Evolutionary conservation across 2,329 filamentous ascomycete species (phyloP).

Genomic region (Colletotrichum eremochloae): DNA sequence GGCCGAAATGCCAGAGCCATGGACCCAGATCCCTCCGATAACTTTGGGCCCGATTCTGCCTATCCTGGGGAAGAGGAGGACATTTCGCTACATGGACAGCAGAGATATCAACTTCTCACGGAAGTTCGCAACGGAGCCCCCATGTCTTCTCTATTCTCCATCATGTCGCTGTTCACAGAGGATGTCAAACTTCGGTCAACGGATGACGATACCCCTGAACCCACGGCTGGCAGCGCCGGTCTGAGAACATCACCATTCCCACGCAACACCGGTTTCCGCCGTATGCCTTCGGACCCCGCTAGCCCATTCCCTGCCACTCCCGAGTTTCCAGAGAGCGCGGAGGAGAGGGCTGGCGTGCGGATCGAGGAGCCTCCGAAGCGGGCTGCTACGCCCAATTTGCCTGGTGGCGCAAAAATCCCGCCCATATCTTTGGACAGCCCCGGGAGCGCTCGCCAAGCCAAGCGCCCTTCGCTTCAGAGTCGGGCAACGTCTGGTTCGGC

Average conservation of each 20-base stretch:
- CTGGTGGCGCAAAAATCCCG: conserved; percentile 69
- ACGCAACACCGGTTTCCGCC: conserved; percentile 27
- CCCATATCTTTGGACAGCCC: conserved; percentile 72
- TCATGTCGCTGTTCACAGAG: conserved; percentile 96
- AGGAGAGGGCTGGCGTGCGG: conserved; percentile 27
- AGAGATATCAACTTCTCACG: conserved; percentile 93
- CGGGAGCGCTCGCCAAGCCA: conserved; percentile 37
- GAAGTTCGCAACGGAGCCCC: conserved; percentile 98
- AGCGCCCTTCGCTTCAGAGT: conserved; percentile 57
- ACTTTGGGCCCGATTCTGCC: conserved; percentile 58
- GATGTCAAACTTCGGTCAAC: conserved; percentile 85
- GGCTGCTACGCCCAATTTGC: conserved; percentile 27
- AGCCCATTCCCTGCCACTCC: conserved; percentile 40
- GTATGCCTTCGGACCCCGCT: conserved; percentile 40
- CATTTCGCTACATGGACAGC: conserved; percentile 71
- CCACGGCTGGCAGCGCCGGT: conserved; percentile 21
- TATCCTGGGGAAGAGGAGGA: conserved; percentile 76
- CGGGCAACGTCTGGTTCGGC: conserved; percentile 77
- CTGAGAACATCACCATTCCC: conserved; percentile 35
- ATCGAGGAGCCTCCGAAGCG: conserved; percentile 35
- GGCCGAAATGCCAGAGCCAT: conserved; percentile 65
- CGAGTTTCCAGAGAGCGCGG: conserved; percentile 16
- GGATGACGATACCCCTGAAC: conserved; percentile 64
- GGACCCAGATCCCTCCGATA: conserved; percentile 51
- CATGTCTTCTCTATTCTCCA: conserved; percentile 98